Conservation (phyloP, 768 basidiomycete genomes). For the Pulveroboletus sp. region DNA sequence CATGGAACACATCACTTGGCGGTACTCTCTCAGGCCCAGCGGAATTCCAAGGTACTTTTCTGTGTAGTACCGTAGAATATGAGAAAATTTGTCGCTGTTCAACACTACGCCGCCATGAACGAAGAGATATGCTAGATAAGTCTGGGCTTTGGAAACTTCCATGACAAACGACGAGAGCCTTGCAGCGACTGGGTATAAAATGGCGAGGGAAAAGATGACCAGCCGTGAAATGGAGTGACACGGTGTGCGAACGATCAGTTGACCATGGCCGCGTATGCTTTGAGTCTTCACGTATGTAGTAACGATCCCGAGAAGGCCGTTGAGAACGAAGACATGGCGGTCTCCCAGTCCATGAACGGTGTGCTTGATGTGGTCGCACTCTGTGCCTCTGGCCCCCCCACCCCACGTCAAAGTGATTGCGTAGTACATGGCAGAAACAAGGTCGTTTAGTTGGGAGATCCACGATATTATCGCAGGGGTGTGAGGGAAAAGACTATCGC, state of each 20-base stretch:
- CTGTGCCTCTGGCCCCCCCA: conserved; percentile 13
- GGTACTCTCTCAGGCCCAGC: neutral
- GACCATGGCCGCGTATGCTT: conserved; percentile 4
- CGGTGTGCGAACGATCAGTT: conserved; percentile 8
- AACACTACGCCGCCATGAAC: neutral
- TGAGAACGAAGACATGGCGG: conserved; percentile 13
- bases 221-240: conserved; percentile 1
- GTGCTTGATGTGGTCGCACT: conserved; percentile 13
- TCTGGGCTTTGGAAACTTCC: neutral
- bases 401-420: conserved; percentile 13
- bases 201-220: neutral
- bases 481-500: neutral
- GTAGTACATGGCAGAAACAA: conserved; percentile 9
- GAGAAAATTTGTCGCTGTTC: neutral
- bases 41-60: neutral
- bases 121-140: neutral
- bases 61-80: neutral
- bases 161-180: neutral
- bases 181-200: neutral
- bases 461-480: neutral
- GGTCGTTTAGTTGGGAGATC: conserved; percentile 2
- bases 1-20: neutral
- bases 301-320: conserved; percentile 8
- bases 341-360: neutral
- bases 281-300: conserved; percentile 16